phyloP scores from a whole-genome alignment of 164 flowering plant genomes.

The Macadamia integrifolia region DNA sequence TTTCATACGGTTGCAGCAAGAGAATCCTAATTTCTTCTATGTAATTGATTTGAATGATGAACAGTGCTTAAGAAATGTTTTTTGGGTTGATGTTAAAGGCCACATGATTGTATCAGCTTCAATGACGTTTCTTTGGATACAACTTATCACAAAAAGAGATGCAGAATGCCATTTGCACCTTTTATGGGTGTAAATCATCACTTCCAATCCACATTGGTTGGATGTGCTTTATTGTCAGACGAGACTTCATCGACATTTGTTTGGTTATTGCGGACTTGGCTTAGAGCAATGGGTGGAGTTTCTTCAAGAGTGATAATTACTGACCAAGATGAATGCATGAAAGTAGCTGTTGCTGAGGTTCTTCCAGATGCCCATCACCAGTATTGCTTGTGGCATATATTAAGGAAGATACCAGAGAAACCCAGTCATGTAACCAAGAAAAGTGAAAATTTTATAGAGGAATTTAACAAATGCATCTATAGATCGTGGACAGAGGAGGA shows the following conservation, averaged over 20 bases:
- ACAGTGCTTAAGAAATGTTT: slow-evolving; percentile 39
- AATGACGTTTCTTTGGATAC: slow-evolving; percentile 51
- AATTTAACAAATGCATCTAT: slow-evolving; percentile 51
- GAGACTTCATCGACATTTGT: slow-evolving; percentile 35
- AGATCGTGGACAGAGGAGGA: slow-evolving; percentile 53
- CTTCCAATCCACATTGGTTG: slow-evolving; percentile 45
- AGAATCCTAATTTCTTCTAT: slow-evolving; percentile 49
- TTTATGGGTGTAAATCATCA: slow-evolving; percentile 60
- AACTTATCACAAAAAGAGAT: slow-evolving; percentile 33
- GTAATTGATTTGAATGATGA: slow-evolving; percentile 52
- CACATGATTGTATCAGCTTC: slow-evolving; percentile 36
- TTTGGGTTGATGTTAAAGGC: slow-evolving; percentile 61
- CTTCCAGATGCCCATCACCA: slow-evolving; percentile 49
- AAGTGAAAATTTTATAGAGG: slow-evolving; percentile 37
- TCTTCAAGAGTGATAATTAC: slow-evolving; percentile 47
- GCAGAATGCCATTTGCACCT: slow-evolving; percentile 46
- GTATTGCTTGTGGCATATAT: slow-evolving; percentile 39
- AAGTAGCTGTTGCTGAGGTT: slow-evolving; percentile 38
- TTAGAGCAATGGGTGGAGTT: slow-evolving; percentile 53
- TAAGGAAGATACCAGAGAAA: slow-evolving; percentile 36
- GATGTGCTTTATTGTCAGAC: slow-evolving; percentile 53
- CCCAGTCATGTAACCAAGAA: slow-evolving; percentile 37
- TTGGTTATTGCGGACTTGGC: slow-evolving; percentile 59
- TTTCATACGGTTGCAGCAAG: slow-evolving; percentile 41
- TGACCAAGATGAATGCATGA: slow-evolving; percentile 37